Conservation (phyloP, 768 basidiomycete species). For the Mycena belliarum region DNA sequence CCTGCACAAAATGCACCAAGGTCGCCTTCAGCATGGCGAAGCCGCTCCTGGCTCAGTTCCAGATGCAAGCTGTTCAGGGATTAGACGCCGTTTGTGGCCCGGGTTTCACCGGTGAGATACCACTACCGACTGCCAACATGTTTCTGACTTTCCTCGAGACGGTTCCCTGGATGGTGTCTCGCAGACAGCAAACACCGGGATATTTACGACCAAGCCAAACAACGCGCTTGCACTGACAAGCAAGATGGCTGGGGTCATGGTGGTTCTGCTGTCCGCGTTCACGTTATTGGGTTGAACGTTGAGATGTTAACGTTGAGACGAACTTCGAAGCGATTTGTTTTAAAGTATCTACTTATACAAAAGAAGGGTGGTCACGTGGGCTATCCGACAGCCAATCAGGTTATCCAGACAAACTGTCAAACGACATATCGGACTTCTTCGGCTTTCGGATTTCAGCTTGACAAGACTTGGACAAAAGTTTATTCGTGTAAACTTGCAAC, state of each 20-base stretch:
- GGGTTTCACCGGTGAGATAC: slow-evolving; percentile 39
- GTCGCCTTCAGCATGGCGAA: slow-evolving; percentile 40
- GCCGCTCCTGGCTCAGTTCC: slow-evolving; percentile 2
- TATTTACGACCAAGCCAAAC: slow-evolving; percentile 3
- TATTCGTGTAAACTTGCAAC: too few relatives aligned
- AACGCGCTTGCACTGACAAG: slow-evolving; percentile 7
- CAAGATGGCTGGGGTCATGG: slow-evolving; percentile 12
- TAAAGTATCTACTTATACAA: too few relatives aligned
- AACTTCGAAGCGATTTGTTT: not conserved
- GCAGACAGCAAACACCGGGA: slow-evolving; percentile 22
- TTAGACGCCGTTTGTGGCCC: slow-evolving; percentile 41
- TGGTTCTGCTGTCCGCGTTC: slow-evolving; percentile 15
- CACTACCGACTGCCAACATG: not conserved
- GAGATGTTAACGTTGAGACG: not conserved
- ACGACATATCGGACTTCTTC: too few relatives aligned
- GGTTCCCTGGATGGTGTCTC: slow-evolving; percentile 12
- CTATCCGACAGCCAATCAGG: too few relatives aligned
- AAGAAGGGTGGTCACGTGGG: too few relatives aligned
- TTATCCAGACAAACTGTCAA: too few relatives aligned
- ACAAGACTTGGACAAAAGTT: too few relatives aligned
- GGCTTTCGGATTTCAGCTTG: too few relatives aligned
- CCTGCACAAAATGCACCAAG: slow-evolving; percentile 50
- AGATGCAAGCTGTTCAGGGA: slow-evolving; percentile 29
- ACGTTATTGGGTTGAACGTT: slow-evolving; percentile 14
- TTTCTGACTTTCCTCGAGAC: not conserved